Percentiles rank a stretch among this genome's conserved stretches.
Evolutionary conservation across 2,329 filamentous ascomycete species (phyloP).

Genomic region (Pseudogymnoascus sp.): DNA sequence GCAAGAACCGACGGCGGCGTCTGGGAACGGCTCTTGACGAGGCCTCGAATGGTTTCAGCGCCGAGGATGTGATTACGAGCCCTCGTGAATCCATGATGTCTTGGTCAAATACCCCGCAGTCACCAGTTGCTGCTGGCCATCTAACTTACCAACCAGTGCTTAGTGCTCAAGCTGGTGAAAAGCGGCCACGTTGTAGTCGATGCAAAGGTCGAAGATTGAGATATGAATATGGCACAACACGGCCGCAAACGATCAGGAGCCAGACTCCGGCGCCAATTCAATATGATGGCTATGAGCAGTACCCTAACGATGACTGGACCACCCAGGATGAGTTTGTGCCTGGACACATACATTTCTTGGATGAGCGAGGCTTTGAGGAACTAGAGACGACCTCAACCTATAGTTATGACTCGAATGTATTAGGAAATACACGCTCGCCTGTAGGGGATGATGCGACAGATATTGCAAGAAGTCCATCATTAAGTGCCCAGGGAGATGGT

Average conservation of each 20-base stretch:
- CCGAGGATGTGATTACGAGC: background rate
- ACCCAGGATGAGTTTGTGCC: background rate
- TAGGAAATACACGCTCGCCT: background rate
- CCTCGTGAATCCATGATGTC: slow-evolving; percentile 16
- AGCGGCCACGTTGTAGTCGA: background rate
- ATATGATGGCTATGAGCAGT: background rate
- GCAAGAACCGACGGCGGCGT: background rate
- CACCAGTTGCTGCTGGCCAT: background rate
- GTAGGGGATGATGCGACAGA: background rate
- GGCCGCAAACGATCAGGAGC: background rate
- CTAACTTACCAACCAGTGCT: background rate
- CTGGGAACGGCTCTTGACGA: background rate
- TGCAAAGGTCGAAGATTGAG: background rate
- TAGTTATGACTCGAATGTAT: background rate
- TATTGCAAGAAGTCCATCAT: background rate
- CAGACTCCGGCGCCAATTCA: background rate
- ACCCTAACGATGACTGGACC: background rate
- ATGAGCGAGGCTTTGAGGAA: background rate
- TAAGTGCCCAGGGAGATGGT: background rate
- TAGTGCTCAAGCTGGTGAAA: background rate
- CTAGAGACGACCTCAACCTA: background rate
- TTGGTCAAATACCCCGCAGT: slow-evolving; percentile 2
- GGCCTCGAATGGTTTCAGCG: background rate
- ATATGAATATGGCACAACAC: background rate
- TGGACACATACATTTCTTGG: background rate